phyloP scores from a whole-genome alignment of 345 rosid species.

The Ceriops decandra region DNA sequence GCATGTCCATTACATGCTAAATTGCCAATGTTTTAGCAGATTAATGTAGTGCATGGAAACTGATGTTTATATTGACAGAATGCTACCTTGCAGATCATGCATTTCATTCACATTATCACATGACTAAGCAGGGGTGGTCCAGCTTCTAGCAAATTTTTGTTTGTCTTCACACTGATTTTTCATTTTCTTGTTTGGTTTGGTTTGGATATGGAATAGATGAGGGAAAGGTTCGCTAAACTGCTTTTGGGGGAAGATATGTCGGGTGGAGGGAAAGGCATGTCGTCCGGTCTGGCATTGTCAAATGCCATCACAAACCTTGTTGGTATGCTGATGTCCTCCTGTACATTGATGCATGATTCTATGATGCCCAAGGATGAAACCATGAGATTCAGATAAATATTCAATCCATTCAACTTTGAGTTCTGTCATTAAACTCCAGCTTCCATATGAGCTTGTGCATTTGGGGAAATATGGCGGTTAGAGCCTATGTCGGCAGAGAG shows the following conservation, averaged over 20 bases:
- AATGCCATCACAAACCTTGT: conserved; percentile 50
- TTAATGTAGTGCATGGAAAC: neutral
- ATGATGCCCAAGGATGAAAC: neutral
- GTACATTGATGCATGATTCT: too few relatives aligned
- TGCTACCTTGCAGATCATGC: neutral
- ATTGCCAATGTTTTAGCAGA: neutral
- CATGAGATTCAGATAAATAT: neutral
- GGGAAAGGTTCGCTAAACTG: conserved; percentile 42
- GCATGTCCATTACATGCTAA: too few relatives aligned
- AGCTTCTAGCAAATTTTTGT: too few relatives aligned
- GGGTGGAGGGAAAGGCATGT: conserved; percentile 45
- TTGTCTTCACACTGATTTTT: neutral
- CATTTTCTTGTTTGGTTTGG: neutral
- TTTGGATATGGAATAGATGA: conserved; percentile 41
- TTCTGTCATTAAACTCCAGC: neutral
- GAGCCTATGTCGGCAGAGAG: conserved; percentile 43
- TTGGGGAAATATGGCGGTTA: conserved; percentile 36
- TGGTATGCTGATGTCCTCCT: conserved; percentile 13
- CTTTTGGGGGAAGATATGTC: conserved; percentile 51
- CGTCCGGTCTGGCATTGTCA: conserved; percentile 45
- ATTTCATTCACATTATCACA: too few relatives aligned
- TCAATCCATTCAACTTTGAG: neutral
- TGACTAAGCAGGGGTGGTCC: too few relatives aligned
- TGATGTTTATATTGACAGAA: too few relatives aligned
- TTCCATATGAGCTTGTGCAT: conserved; percentile 35